Conservation (phyloP, 2,329 filamentous ascomycete species). For the Capronia americana region DNA sequence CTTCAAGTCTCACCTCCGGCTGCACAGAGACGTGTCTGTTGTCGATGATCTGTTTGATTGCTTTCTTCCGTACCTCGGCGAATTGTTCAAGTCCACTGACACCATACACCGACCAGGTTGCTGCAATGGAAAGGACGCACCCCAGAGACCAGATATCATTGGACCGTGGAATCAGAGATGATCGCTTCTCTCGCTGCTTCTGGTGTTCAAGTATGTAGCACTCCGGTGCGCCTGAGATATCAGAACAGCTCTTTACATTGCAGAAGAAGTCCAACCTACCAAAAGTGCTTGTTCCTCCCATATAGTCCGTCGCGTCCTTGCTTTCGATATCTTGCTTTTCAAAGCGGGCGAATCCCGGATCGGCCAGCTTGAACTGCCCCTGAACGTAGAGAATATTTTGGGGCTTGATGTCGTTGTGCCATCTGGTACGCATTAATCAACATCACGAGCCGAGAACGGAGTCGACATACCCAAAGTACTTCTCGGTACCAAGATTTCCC, state of each 20-base stretch:
- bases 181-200: constrained; percentile 1
- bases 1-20: background rate
- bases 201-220: constrained; percentile 4
- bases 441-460: background rate
- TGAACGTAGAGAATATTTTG: constrained; percentile 6
- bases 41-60: constrained; percentile 16
- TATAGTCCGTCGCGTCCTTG: background rate
- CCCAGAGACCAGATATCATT: constrained; percentile 53
- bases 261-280: constrained; percentile 3
- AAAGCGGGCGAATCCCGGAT: constrained; percentile 5
- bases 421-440: background rate
- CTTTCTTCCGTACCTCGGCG: constrained; percentile 33
- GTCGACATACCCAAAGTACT: background rate
- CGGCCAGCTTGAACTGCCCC: background rate
- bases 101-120: constrained; percentile 49
- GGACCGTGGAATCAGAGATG: constrained; percentile 39
- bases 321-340: constrained; percentile 4
- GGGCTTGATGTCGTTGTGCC: constrained; percentile 6
- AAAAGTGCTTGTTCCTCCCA: constrained; percentile 9
- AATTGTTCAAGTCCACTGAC: constrained; percentile 44
- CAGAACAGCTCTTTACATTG: background rate
- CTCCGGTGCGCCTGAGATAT: constrained; percentile 24
- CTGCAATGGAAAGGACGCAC: constrained; percentile 49
- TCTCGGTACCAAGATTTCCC: background rate
- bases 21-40: background rate